Base-by-base conservation (phyloP, 495 filamentous ascomycete species). In the Penicillium tannophilum region DNA sequence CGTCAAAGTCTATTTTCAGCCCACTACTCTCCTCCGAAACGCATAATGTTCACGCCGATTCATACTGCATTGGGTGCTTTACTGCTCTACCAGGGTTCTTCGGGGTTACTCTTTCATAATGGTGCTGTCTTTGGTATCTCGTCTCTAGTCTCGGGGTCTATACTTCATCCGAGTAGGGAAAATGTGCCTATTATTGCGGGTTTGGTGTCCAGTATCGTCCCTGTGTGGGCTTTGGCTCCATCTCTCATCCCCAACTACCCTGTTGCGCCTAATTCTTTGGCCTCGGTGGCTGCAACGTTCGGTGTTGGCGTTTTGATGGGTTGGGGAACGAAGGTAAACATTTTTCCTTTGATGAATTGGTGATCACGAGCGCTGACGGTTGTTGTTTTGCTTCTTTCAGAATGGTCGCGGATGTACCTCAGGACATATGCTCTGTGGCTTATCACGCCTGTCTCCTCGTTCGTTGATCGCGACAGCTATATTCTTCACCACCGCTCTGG, bases 341-440 rank as follows among this genome's bases (percentile, higher is more conserved):
- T 23, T 23, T 10, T 44, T 14, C 9, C 26, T 35, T 31, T 24
- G 33, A 24, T 50, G 26, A 30, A 4, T 5, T 26, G n/a, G 44
- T n/a, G n/a, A 12, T 16, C 30, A 48, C 42, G 44, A 33, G 11
- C 36, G 42, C 44, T 39, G 44, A 35, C 55, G 60, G 46, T 61
- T 54, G 19, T 6, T 17, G 23, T 35, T 26, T 10, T 50, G 49
- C 49, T 24, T 55, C n/a, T 10, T 43, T 30, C 55, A 82, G 77
- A 76, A 74, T 61, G 79, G 77, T 20, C 75, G 75, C 45, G 84
- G 84, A 26, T 86, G 84, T 59, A 85, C 84, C 12, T 84, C 82
- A 2, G 84, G 84, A 31, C 84, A 87, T 63, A 84, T 87, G 76
- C 78, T 87, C 35, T 84, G 82, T 58, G 84, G 84, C 0, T 55